phyloP scores from a whole-genome alignment of 1,284 basidiomycete genomes.

The Papiliotrema laurentii region DNA sequence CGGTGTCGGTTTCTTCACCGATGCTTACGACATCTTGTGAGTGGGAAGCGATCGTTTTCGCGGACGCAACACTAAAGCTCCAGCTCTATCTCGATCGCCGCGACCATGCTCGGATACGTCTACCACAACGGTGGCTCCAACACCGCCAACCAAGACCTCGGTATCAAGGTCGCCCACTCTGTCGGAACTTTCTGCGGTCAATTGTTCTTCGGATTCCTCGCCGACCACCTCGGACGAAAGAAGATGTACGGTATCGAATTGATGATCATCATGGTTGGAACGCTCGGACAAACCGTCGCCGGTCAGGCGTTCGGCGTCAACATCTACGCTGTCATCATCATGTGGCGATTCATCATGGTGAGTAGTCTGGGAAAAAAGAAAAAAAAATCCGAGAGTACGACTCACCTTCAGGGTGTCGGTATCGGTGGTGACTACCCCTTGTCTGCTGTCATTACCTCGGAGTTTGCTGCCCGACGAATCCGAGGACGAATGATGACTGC shows the following conservation, averaged over 20 bases:
- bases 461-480: conserved; percentile 69
- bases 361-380: too few species aligned
- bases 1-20: conserved; percentile 48
- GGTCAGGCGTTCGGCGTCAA: conserved; percentile 59
- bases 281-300: conserved; percentile 52
- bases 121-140: conserved; percentile 54
- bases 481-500: conserved; percentile 54
- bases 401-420: conserved; percentile 17
- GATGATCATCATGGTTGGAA: conserved; percentile 47
- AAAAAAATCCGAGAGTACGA: neutral
- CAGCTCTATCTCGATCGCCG: conserved; percentile 61
- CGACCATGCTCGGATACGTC: conserved; percentile 69
- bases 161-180: conserved; percentile 61
- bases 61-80: neutral
- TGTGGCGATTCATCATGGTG: conserved; percentile 59
- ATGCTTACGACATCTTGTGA: conserved; percentile 49
- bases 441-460: conserved; percentile 54
- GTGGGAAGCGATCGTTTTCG: neutral
- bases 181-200: conserved; percentile 52
- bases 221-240: conserved; percentile 50
- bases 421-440: conserved; percentile 59
- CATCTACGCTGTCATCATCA: conserved; percentile 67
- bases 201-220: conserved; percentile 50
- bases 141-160: conserved; percentile 60
- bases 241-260: conserved; percentile 52